Evolutionary conservation across 1,284 basidiomycete genomes (phyloP), one percentile per base, ranked within the genome.

Genomic region (Leccinum variabile): DNA sequence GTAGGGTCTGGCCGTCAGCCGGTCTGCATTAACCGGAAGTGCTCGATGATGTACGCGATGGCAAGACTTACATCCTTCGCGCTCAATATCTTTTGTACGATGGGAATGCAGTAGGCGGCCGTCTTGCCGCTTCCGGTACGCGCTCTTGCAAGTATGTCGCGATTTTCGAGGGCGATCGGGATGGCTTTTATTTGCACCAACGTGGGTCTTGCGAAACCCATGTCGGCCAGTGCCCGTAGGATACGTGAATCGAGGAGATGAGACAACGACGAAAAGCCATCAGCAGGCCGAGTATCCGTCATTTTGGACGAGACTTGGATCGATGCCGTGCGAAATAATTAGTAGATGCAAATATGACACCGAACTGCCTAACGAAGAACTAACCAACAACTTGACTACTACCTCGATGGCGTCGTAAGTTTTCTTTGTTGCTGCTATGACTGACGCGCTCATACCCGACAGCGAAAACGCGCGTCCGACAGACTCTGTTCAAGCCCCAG

Each of bases 71-170:
- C 92, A 73, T 79, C 80, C 83, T 97, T 97, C 5, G 84, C 83
- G 66, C 84, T 86, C 58, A 99, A 73, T 35, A 99, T 89, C 75
- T 94, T 96, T 75, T 99, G 97, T 0, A 95, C 80, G 16, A 96
- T 77, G 0, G 97, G 97, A 5, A 99, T 84, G 66, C 90, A 94
- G 75, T 99, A 99, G 3, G 97, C 95, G 1, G 94, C 92, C 0
- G 97, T 99, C 81, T 99, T 99, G 54, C 97, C 97, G 63, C 92
- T 95, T 13, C 97, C 97, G 1, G 97, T 99, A 41, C 94, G 85
- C 3, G 97, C 96, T 37, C 94, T 84, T 5, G 96, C 97, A 28
- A 99, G 85, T 59, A 99, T 92, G 77, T 99, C 97, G 57, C 89
- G 87, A 66, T 91, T 89, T 75, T 96, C 92, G 32, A 99, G 84